Base-by-base conservation (phyloP, 179 eudicot genomes). In the Carnegiea gigantea region DNA sequence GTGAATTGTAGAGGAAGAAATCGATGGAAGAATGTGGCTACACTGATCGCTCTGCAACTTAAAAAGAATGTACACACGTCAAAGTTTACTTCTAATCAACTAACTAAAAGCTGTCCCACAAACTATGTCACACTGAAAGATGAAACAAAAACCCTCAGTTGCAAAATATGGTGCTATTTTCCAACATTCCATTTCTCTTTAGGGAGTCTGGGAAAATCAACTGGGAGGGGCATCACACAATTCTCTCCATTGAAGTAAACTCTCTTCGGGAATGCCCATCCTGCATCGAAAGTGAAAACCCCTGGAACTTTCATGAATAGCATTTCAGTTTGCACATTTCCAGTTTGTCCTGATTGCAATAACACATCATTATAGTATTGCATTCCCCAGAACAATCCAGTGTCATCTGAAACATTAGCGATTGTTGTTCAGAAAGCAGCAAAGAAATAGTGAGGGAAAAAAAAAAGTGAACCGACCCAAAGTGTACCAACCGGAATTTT, bases 201-300 rank as follows among this genome's bases (percentile, higher is more conserved):
- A 30, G 99, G 99, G 26, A 95, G 89, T 46, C 87, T 85, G 0
- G 98, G 98, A 68, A 87, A 95, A 24, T 92, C 87, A 79, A 84
- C 78, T 1, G 99, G 98, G 26, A 87, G 87, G 18, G 99, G 98
- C 95, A 95, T 89, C 1, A 93, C 99, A 84, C 99, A 93, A 36
- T 91, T 90, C 6, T 95, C 89, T 0, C 99, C 99, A 62, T 93
- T 92, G 85, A 93, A 95, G 28, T 89, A 88, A 24, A 95, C 85
- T 80, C 88, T 91, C 76, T 95, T 90, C 0, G 99, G 99, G 83
- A 95, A 95, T 24, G 89, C 89, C 99, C 99, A 95, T 30, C 99
- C 99, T 5, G 90, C 89, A 18, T 83, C 84, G 77, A 95, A 95
- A 28, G 92, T 91, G 78, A 95, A 95, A n/a, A 51, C 65, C n/a